Percentiles rank a stretch among this genome's conserved stretches.
Evolutionary conservation across 495 filamentous ascomycete species (phyloP).

Genomic region (Penicillium bovifimosum): DNA sequence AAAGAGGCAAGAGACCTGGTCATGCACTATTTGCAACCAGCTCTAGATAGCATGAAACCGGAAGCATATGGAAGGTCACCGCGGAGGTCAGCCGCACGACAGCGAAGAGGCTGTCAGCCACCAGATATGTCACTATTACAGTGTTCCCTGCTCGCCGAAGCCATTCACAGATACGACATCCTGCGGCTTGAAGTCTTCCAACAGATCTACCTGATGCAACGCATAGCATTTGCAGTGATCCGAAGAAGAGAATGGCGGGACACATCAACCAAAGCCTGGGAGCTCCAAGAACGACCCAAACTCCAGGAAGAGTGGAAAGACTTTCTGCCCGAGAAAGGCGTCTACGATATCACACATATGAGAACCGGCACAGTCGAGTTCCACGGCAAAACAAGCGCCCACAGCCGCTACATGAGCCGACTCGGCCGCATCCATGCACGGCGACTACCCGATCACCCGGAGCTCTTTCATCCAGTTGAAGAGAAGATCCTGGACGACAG

Average conservation of each 20-base stretch:
- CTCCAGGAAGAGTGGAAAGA: constrained; percentile 45
- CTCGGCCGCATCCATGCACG: constrained; percentile 1
- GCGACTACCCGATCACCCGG: constrained; percentile 3
- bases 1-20: constrained; percentile 23
- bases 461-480: constrained; percentile 1
- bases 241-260: constrained; percentile 16
- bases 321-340: constrained; percentile 37
- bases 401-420: not conserved
- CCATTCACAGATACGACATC: constrained; percentile 35
- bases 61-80: not conserved
- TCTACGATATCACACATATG: constrained; percentile 10
- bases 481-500: not conserved
- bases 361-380: constrained; percentile 8
- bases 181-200: constrained; percentile 31
- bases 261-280: constrained; percentile 21
- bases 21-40: constrained; percentile 19
- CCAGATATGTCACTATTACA: constrained; percentile 16
- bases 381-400: constrained; percentile 1
- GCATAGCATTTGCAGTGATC: constrained; percentile 5
- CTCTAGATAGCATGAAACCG: constrained; percentile 6
- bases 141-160: constrained; percentile 28
- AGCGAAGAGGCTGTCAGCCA: not conserved
- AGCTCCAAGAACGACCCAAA: constrained; percentile 33
- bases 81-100: not conserved
- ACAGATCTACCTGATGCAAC: constrained; percentile 19